Evolutionary conservation across 2,329 filamentous ascomycete species (phyloP).

Genomic region (Diatrype stigma): DNA sequence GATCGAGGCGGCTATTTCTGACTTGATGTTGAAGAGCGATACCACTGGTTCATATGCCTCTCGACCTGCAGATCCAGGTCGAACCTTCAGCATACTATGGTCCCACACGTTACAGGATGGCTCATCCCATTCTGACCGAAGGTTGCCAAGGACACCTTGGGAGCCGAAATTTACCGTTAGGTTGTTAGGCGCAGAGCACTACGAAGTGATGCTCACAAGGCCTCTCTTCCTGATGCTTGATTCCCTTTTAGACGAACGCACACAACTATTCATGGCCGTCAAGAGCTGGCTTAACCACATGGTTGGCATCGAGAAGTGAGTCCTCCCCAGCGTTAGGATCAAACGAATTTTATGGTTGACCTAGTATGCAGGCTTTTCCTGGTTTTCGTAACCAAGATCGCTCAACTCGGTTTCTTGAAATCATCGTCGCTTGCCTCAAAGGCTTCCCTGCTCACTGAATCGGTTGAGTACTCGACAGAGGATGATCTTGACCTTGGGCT

Average conservation of each 20-base stretch:
- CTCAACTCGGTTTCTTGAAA: constrained; percentile 50
- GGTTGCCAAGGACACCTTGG: constrained; percentile 35
- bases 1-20: constrained; percentile 74
- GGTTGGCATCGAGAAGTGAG: constrained; percentile 59
- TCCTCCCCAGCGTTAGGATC: constrained; percentile 1
- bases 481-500: constrained; percentile 73
- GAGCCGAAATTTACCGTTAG: constrained; percentile 33
- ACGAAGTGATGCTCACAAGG: constrained; percentile 70
- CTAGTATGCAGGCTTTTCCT: constrained; percentile 49
- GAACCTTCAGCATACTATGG: constrained; percentile 75
- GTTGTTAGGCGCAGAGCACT: constrained; percentile 56
- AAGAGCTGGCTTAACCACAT: constrained; percentile 75
- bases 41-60: constrained; percentile 42
- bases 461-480: constrained; percentile 41
- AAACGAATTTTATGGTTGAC: constrained; percentile 15
- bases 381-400: constrained; percentile 56
- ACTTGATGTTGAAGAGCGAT: constrained; percentile 59
- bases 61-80: constrained; percentile 56
- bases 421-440: constrained; percentile 21
- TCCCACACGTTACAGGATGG: constrained; percentile 69
- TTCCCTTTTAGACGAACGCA: constrained; percentile 65
- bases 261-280: constrained; percentile 71
- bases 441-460: constrained; percentile 20
- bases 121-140: constrained; percentile 37
- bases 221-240: constrained; percentile 82